These are phyloP conservation scores for Cladosporium sp. DNA, from an alignment of 2,329 filamentous ascomycete genomes.

Conservation along the genomic window DNA sequence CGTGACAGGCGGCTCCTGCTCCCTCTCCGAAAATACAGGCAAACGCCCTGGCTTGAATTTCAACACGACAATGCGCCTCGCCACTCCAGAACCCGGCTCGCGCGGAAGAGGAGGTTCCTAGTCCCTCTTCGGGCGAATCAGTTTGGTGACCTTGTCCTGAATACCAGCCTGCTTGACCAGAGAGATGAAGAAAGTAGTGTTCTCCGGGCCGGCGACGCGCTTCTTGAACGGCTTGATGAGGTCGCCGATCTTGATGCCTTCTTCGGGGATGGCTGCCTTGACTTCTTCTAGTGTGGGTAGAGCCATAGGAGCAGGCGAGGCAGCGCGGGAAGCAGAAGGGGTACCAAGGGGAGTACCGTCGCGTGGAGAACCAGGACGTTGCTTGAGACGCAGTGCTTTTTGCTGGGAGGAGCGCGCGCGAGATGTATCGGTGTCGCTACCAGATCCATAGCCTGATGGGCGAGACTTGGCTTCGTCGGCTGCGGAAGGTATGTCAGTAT, in stretches of 20 bases:
- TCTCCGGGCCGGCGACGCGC: slow-evolving; percentile 41
- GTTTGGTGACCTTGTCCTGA: slow-evolving; percentile 29
- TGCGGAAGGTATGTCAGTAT: slow-evolving; percentile 19
- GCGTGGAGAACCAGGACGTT: slow-evolving; percentile 37
- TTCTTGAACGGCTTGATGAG: slow-evolving; percentile 45
- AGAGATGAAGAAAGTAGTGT: slow-evolving; percentile 43
- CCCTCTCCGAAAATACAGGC: not conserved
- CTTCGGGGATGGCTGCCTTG: slow-evolving; percentile 44
- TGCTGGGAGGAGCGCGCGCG: slow-evolving; percentile 55
- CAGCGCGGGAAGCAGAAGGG: slow-evolving; percentile 32
- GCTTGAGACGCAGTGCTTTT: slow-evolving; percentile 49
- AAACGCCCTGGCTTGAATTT: not conserved
- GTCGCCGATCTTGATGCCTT: slow-evolving; percentile 45
- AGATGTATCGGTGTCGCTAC: slow-evolving; percentile 72
- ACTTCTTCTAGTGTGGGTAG: slow-evolving; percentile 49
- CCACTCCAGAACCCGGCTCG: not conserved
- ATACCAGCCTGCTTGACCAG: slow-evolving; percentile 42
- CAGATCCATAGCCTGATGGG: slow-evolving; percentile 53
- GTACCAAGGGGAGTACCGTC: slow-evolving; percentile 33
- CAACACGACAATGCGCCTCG: not conserved
- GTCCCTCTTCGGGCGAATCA: slow-evolving; percentile 17
- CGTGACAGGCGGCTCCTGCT: not conserved
- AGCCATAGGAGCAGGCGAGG: slow-evolving; percentile 32
- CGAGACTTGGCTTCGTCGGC: slow-evolving; percentile 25
- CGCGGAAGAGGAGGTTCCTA: slow-evolving; percentile 1